phyloP scores from a whole-genome alignment of 139 green algal genomes.

The Haematococcus sp. region DNA sequence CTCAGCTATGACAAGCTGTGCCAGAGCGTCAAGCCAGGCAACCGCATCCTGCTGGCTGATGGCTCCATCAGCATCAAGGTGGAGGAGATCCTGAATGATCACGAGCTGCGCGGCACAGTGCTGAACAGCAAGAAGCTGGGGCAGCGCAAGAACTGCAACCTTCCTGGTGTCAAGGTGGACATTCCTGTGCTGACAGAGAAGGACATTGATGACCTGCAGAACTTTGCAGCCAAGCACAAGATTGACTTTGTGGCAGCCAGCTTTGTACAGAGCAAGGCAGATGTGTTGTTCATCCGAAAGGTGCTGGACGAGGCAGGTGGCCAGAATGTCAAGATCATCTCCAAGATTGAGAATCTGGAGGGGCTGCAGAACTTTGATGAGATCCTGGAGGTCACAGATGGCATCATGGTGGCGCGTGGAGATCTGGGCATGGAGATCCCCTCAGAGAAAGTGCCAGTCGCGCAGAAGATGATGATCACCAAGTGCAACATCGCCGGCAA shows the following conservation, averaged over 20 bases:
- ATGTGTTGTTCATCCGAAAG: conserved; percentile 52
- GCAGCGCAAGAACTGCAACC: conserved; percentile 66
- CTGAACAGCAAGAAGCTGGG: conserved; percentile 53
- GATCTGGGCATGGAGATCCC: conserved; percentile 76
- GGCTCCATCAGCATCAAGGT: conserved; percentile 53
- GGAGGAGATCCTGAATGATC: conserved; percentile 40
- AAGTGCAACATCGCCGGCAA: conserved; percentile 74
- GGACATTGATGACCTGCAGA: conserved; percentile 64
- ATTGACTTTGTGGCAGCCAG: conserved; percentile 61
- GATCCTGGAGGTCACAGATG: conserved; percentile 68
- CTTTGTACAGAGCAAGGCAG: conserved; percentile 55
- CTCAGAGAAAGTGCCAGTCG: conserved; percentile 56
- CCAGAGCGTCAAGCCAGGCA: conserved; percentile 39
- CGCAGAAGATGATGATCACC: conserved; percentile 72
- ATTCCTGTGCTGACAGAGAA: conserved; percentile 71
- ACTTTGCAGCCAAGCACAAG: conserved; percentile 58
- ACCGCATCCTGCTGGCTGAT: conserved; percentile 62
- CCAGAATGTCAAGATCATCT: conserved; percentile 53
- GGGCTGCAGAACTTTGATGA: conserved; percentile 64
- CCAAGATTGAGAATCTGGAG: conserved; percentile 72
- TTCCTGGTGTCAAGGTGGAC: conserved; percentile 66
- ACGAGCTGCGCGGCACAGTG: conserved; percentile 34
- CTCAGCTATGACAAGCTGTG: conserved; percentile 64
- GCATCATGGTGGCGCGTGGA: conserved; percentile 77
- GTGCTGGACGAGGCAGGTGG: conserved; percentile 29